Conservation (phyloP, 345 rosid genomes). For the Erysimum cheiranthoides region DNA sequence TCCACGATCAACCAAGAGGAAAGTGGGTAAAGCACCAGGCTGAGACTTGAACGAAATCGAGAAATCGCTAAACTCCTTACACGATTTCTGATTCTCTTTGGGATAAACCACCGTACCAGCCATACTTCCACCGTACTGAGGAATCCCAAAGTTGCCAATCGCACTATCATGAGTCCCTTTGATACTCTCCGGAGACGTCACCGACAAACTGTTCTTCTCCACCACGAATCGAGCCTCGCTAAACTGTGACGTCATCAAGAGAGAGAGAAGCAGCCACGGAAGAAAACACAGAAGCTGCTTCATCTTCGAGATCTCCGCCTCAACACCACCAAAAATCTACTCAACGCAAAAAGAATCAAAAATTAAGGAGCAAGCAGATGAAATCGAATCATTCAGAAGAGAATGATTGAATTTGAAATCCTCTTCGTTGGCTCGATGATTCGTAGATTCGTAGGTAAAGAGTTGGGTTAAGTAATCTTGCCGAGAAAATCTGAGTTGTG, state of each 20-base stretch:
- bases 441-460: not conserved
- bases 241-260: not conserved
- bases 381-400: slow-evolving; percentile 14
- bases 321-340: slow-evolving; percentile 1
- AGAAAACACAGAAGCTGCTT: slow-evolving; percentile 52
- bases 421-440: not conserved
- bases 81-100: slow-evolving; percentile 73
- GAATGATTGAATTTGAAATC: not conserved
- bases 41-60: slow-evolving; percentile 67
- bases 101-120: slow-evolving; percentile 83
- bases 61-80: slow-evolving; percentile 66
- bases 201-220: slow-evolving; percentile 92
- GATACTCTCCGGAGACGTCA: slow-evolving; percentile 89
- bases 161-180: slow-evolving; percentile 90
- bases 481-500: not conserved
- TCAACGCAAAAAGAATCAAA: not conserved
- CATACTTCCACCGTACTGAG: slow-evolving; percentile 99
- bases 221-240: slow-evolving; percentile 75
- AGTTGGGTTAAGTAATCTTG: not conserved
- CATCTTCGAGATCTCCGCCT: slow-evolving; percentile 47
- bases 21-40: slow-evolving; percentile 87
- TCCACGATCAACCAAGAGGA: slow-evolving; percentile 94
- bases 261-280: slow-evolving; percentile 28
- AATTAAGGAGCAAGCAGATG: not conserved
- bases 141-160: slow-evolving; percentile 97